Conservation (phyloP, 139 green algal species). For the Auxenochlorella pyrenoidosa region DNA sequence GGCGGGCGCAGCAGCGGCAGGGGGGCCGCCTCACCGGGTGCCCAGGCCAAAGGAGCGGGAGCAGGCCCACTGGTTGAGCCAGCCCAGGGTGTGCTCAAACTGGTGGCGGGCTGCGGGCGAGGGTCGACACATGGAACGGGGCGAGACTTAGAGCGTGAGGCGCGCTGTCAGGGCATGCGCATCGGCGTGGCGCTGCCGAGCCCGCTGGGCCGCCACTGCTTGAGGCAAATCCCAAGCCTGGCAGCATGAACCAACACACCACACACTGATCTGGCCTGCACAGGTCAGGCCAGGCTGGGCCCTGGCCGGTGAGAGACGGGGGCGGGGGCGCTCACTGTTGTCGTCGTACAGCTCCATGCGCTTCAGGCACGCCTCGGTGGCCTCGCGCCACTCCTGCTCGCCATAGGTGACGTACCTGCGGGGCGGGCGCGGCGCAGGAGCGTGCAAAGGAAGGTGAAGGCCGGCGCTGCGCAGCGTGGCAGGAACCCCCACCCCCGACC, state of each 20-base stretch:
- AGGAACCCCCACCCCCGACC: too few relatives aligned
- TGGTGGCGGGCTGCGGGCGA: conserved; percentile 43
- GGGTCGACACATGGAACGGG: background rate
- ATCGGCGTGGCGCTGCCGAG: too few relatives aligned
- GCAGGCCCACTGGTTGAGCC: conserved; percentile 98
- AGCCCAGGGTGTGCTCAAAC: conserved; percentile 91
- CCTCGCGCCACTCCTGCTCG: conserved; percentile 85
- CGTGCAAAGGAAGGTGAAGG: too few relatives aligned
- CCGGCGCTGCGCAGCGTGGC: background rate
- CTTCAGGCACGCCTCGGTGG: conserved; percentile 62
- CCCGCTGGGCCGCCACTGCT: too few relatives aligned
- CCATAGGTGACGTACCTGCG: conserved; percentile 89
- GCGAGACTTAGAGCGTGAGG: too few relatives aligned
- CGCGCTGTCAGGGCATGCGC: background rate
- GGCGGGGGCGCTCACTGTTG: conserved; percentile 10
- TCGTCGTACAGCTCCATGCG: conserved; percentile 82
- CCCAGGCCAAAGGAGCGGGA: conserved; percentile 96
- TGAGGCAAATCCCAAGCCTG: too few relatives aligned
- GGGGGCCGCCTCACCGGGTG: conserved; percentile 58
- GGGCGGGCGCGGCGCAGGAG: too few relatives aligned
- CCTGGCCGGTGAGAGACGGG: too few relatives aligned
- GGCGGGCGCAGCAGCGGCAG: background rate
- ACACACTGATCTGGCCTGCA: too few relatives aligned
- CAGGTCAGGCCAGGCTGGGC: too few relatives aligned
- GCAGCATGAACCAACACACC: too few relatives aligned